phyloP scores from a whole-genome alignment of 805 yeast species.

The Ogataea paraovalis region DNA sequence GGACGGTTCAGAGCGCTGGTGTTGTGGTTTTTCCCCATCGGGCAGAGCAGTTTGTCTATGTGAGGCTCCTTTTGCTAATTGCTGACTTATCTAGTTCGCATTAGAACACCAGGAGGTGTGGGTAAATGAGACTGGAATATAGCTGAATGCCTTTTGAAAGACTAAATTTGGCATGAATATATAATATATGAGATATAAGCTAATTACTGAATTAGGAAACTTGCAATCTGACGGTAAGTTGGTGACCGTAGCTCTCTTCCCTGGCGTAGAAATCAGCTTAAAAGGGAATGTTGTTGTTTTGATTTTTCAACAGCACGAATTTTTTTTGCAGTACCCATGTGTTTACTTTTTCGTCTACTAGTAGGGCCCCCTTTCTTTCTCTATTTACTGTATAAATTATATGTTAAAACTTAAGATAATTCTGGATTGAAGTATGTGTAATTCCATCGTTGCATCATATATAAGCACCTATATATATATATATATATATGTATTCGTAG shows the following conservation, averaged over 20 bases:
- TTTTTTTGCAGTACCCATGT: neutral
- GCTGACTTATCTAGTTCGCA: neutral
- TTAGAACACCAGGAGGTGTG: too few relatives aligned
- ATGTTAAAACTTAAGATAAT: too few relatives aligned
- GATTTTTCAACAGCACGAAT: neutral
- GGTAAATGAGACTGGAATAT: too few relatives aligned
- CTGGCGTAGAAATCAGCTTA: neutral
- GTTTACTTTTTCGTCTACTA: neutral
- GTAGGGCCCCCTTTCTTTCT: too few relatives aligned
- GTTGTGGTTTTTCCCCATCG: conserved; percentile 14
- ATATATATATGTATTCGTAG: neutral
- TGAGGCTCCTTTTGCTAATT: neutral
- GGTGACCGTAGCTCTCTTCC: neutral
- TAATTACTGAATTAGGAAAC: neutral
- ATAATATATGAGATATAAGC: too few relatives aligned
- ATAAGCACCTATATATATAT: too few relatives aligned
- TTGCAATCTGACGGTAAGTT: neutral
- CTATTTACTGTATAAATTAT: too few relatives aligned
- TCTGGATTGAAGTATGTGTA: too few relatives aligned
- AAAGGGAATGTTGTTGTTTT: neutral
- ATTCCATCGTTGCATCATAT: too few relatives aligned
- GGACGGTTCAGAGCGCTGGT: conserved; percentile 19
- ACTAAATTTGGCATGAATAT: too few relatives aligned
- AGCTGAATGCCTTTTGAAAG: too few relatives aligned
- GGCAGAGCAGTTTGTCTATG: neutral